Evolutionary conservation across 495 filamentous ascomycete species (phyloP), one percentile per base, ranked within the genome.

Genomic region (Terfezia claveryi): DNA sequence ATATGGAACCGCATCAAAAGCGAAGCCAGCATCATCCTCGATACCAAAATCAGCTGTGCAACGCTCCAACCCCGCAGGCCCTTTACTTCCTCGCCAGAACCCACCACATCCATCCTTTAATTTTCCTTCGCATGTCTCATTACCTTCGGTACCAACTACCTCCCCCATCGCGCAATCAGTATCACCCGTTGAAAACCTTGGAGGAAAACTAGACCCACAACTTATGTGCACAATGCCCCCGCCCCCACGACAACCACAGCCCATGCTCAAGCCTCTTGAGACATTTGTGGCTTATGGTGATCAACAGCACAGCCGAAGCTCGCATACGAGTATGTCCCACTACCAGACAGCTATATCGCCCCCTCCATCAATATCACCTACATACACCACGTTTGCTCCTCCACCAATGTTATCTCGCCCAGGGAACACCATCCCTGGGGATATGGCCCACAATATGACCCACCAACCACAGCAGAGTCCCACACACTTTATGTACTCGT

Each of bases 1-100:
- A 56, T 73, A 91, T 20, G 83, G 84, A 0, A 46, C 80, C 84
- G 1, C 75, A 76, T 16, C 71, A 75, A 50, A 75, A 79, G 52
- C 62, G 60, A 14, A 70, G 70, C 60, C 68, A 68, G 57, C 58
- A 46, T 8, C 61, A 49, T 49, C 53, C 56, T 23, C 55, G 53
- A 46, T 55, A 63, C 53, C 71, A 68, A 61, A 65, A 66, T 50
- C 63, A 71, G 36, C 55, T 69, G 17, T 64, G 64, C 8, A 70
- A 71, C 49, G 65, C 72, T 57, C 70, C 69, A 53, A 37, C 63
- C 56, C 64, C 73, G 50, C 68, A 71, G 32, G 58, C 70, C 37
- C 66, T 72, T 9, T 6, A 46, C 59, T 7, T 4, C 68, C 73
- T 58, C 59, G 74, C 41, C 53, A 32, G 27, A 32, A 32, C 27